A percentile compares a stretch with the other conserved stretches of the same genome.
Evolutionary conservation across 148 eudicot species (phyloP).

Genomic region (Gaultheria prostrata): DNA sequence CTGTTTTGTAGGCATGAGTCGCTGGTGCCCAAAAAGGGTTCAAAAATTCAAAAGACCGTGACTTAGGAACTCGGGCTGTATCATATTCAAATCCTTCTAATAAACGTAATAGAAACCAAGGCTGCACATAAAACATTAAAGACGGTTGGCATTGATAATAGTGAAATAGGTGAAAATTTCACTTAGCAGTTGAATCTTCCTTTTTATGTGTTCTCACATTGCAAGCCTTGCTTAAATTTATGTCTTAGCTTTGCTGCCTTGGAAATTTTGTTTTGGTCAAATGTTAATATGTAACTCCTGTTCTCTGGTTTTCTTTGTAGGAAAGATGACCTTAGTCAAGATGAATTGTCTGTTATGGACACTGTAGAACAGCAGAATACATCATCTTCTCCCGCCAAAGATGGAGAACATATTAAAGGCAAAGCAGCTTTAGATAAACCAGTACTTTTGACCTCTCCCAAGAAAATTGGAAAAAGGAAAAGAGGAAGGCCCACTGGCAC

Average conservation of each 20-base stretch:
- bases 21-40: neutral
- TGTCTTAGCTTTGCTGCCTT: neutral
- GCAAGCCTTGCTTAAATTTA: neutral
- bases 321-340: constrained; percentile 18
- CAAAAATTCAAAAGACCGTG: neutral
- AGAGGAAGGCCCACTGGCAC: constrained; percentile 55
- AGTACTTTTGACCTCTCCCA: constrained; percentile 20
- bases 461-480: constrained; percentile 43
- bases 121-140: neutral
- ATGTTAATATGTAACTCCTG: neutral
- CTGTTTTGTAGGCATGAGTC: neutral
- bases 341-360: constrained; percentile 22
- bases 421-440: constrained; percentile 16
- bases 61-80: neutral
- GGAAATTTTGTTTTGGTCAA: neutral
- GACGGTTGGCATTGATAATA: neutral
- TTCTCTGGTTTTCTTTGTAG: constrained; percentile 2
- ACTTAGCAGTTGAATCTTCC: neutral
- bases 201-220: neutral
- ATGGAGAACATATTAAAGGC: constrained; percentile 25
- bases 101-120: neutral
- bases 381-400: constrained; percentile 29
- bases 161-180: neutral
- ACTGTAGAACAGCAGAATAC: constrained; percentile 14
- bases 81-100: neutral